Conservation (phyloP, 371 early-diverging fungal genomes). For the Rhizomucor pusillus region DNA sequence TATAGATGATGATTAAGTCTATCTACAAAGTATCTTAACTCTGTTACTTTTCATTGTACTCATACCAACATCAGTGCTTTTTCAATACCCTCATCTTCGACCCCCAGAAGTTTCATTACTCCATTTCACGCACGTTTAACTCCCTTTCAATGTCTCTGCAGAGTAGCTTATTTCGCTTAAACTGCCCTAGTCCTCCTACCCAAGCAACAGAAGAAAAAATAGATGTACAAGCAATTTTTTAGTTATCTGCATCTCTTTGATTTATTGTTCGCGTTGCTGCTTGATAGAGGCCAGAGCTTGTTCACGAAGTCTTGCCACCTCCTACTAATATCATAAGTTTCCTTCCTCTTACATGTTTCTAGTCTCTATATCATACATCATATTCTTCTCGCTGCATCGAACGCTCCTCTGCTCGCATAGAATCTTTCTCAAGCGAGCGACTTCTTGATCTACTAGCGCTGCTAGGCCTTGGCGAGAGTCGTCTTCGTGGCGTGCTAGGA, state of each 20-base stretch:
- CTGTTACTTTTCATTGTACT: not conserved
- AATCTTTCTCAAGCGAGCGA: not conserved
- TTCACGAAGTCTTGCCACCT: slow-evolving; percentile 15
- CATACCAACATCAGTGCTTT: not conserved
- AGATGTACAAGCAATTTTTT: not conserved
- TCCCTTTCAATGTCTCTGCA: too few species aligned
- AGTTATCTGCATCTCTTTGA: not conserved
- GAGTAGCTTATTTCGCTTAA: too few species aligned
- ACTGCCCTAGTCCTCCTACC: too few species aligned
- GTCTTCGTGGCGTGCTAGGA: slow-evolving; percentile 19
- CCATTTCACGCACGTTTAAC: too few species aligned
- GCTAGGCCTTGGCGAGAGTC: not conserved
- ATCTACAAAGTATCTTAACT: not conserved
- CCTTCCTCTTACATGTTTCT: too few species aligned
- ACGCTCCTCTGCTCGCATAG: not conserved
- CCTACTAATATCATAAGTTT: not conserved
- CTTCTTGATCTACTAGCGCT: slow-evolving; percentile 9
- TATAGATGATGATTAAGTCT: slow-evolving; percentile 35
- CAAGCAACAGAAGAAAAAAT: not conserved
- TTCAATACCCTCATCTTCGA: not conserved
- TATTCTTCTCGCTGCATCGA: not conserved
- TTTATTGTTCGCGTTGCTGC: slow-evolving; percentile 8
- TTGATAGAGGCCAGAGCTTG: slow-evolving; percentile 19
- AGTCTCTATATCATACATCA: too few species aligned
- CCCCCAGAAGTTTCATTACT: not conserved